Base-by-base conservation (phyloP, 139 green algal genomes). In the Astrephomene gubernaculifera region DNA sequence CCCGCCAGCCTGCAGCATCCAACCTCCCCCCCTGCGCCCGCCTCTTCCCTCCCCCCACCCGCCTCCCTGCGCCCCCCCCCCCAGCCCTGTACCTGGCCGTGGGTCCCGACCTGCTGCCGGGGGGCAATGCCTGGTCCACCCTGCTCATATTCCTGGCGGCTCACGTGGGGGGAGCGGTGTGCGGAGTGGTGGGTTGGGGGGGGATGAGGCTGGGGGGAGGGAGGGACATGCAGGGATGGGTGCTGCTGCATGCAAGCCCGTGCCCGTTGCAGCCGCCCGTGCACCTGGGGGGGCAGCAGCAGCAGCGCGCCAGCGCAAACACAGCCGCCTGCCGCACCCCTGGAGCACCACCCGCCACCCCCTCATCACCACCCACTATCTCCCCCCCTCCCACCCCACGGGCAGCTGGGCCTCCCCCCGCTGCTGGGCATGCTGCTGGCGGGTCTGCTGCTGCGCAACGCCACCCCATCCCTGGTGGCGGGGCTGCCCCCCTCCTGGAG, bases 71-170 rank as follows among this genome's bases (percentile, higher is more conserved):
- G 25, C 41, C 27, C 8, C 25, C 43, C 39, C 69, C 10, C 35
- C 31, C 74, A 82, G 74, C 74, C 54, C 53, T 82, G 54, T 82
- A 82, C 74, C 57, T 82, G 74, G 74, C 74, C 4, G 54, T 82
- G 24, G 74, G 74, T 19, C 36, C 39, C 38, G 54, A 54, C 27
- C 74, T 82, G 36, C 53, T 82, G 24, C 74, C 74, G 9, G 74
- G 74, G 3, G 74, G 74, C 54, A 82, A 71, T 36, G 74, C 74
- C 74, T 82, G 74, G 74, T 71, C 54, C 54, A 69, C 53, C 0
- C 39, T 82, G 54, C 38, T 82, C 25, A 82, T 82, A 54, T 82
- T 82, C 53, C 25, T 54, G 1, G 38, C 54, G 1, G 36, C 74
- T 9, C 74, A 82, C 61, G 54, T 57, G 29, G 74, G 74, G 27